Conservation (phyloP, 768 basidiomycete genomes). For the Candolleomyces efflorescens region DNA sequence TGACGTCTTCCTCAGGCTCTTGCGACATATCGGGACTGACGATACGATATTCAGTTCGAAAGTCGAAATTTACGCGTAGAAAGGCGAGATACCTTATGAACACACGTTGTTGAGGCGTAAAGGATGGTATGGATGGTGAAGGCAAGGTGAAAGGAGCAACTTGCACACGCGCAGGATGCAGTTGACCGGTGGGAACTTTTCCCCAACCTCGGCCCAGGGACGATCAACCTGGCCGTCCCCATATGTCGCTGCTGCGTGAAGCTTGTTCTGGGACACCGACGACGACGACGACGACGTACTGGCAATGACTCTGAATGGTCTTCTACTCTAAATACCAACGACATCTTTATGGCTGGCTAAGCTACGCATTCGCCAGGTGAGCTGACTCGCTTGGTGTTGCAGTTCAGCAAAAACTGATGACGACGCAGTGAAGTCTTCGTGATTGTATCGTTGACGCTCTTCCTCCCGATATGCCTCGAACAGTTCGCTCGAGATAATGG, state of each 20-base stretch:
- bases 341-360: slow-evolving; percentile 71
- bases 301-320: not conserved
- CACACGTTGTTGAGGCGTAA: no score
- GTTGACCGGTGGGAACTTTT: no score
- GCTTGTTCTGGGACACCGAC: not conserved
- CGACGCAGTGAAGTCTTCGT: slow-evolving; percentile 69
- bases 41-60: no score
- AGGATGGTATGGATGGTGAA: no score
- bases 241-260: no score
- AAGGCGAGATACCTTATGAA: no score
- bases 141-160: no score
- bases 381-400: not conserved
- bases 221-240: no score
- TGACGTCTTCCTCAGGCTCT: slow-evolving; percentile 52
- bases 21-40: slow-evolving; percentile 32
- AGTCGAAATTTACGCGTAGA: no score
- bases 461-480: slow-evolving; percentile 79
- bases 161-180: no score
- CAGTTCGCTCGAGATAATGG: slow-evolving; percentile 92
- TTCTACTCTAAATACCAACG: slow-evolving; percentile 27
- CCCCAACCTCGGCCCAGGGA: no score
- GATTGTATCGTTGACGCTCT: slow-evolving; percentile 74
- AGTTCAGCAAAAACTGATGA: not conserved
- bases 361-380: slow-evolving; percentile 83
- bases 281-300: not conserved